Base-by-base conservation (phyloP, 2,329 filamentous ascomycete species). In the Pseudogymnoascus sp. region DNA sequence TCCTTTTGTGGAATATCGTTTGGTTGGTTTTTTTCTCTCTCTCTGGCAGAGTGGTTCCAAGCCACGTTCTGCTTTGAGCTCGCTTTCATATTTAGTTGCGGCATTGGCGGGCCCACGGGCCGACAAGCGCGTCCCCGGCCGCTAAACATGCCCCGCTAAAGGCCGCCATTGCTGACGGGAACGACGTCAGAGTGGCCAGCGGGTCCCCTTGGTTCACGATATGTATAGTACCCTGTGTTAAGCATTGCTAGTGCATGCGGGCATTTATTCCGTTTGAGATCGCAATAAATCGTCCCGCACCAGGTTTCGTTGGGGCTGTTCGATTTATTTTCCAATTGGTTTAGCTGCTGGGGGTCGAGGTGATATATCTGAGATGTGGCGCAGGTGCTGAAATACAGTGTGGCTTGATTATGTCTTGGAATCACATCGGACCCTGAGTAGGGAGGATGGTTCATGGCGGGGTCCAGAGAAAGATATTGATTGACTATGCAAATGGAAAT, bases 191-290 rank as follows among this genome's bases (percentile, higher is more conserved):
- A 28, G 41, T 12, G 20, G 18, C 20, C 18, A 28, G 22, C 41
- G 25, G 22, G 41, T n/a, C 41, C 41, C 41, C 41, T 16, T 50
- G 41, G n/a, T 50, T 30, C 41, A 50, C 22, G 22, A 28, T 50
- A 50, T 50, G 41, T 30, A 50, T 50, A 50, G 14, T 50, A 30
- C 22, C 25, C 41, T 28, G 7, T 50, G 41, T 50, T 50, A 50
- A 50, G 41, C 41, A 50, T 50, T 50, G 41, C 41, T 50, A 50
- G 41, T 50, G 41, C 41, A 50, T 50, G 41, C 41, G 41, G 41
- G 41, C 22, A 28, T 50, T 50, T 50, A 28, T 30, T 50, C 14
- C 41, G 25, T 50, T 50, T 50, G 22, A 50, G 41, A 50, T 50
- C 41, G 41, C 41, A 50, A 50, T 50, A 50, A 50, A 50, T 50